Conservation (phyloP, 2,329 filamentous ascomycete genomes). For the Fusarium sp. region DNA sequence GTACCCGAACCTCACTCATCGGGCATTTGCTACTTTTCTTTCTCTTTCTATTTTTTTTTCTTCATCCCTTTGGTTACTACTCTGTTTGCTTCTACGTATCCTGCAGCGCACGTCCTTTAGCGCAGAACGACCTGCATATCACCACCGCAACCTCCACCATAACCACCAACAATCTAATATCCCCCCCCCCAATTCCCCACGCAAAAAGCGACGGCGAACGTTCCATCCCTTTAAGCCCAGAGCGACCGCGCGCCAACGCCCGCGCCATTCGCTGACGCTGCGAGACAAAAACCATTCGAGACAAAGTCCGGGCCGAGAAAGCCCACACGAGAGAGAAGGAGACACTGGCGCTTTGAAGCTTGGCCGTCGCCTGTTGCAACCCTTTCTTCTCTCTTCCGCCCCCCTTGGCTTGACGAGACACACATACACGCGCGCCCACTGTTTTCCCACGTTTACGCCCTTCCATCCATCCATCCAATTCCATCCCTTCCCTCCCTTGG, state of each 20-base stretch:
- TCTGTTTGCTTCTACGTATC: neutral
- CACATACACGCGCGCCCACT: neutral
- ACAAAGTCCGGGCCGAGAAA: neutral
- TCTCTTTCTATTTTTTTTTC: neutral
- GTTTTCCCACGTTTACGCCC: constrained; percentile 1
- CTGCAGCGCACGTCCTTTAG: constrained; percentile 8
- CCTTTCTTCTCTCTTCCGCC: neutral
- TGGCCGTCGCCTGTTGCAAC: neutral
- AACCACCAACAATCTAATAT: constrained; percentile 4
- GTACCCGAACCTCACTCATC: neutral
- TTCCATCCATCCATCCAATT: neutral
- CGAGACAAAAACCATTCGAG: neutral
- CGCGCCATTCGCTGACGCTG: neutral
- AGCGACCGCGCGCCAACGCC: constrained; percentile 6
- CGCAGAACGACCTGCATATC: neutral
- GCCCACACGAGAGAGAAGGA: neutral
- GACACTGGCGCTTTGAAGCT: neutral
- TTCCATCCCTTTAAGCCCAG: constrained; percentile 6
- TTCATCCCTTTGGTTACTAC: neutral
- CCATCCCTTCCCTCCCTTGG: constrained; percentile 24
- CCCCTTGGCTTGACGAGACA: neutral
- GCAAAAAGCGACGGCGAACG: neutral
- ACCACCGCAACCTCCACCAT: neutral
- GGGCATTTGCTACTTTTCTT: neutral
- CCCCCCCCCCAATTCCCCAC: neutral